Conservation (phyloP, 1,139 yeast species). For the Pneumocystis jirovecii region DNA sequence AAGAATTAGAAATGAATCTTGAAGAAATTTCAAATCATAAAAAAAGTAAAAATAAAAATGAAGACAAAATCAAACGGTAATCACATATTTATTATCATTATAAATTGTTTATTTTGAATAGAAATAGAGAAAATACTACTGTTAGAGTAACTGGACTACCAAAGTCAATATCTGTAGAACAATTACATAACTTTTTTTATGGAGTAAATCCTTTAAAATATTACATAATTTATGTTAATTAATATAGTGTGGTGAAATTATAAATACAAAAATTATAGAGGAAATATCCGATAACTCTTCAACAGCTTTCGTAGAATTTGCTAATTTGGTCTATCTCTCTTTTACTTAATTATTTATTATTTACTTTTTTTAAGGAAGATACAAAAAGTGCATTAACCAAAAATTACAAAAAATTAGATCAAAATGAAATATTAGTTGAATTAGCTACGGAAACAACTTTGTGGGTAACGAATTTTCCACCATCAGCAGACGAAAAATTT, state of each 20-base stretch:
- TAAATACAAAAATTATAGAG: not conserved
- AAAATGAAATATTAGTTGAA: slow-evolving; percentile 33
- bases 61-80: slow-evolving; percentile 2
- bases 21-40: slow-evolving; percentile 9
- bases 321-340: not conserved
- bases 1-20: slow-evolving; percentile 12
- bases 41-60: slow-evolving; percentile 11
- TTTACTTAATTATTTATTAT: not conserved
- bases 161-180: slow-evolving; percentile 24
- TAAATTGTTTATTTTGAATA: not conserved
- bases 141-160: slow-evolving; percentile 33
- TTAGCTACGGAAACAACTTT: slow-evolving; percentile 36
- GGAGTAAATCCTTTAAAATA: slow-evolving; percentile 38
- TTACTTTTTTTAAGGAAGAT: slow-evolving; percentile 25
- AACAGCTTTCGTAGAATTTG: slow-evolving; percentile 10
- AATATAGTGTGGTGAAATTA: not conserved
- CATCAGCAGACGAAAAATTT: slow-evolving; percentile 29
- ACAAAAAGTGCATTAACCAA: slow-evolving; percentile 49
- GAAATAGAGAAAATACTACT: slow-evolving; percentile 46
- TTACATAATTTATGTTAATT: slow-evolving; percentile 5
- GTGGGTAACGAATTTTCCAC: slow-evolving; percentile 65
- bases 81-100: slow-evolving; percentile 11
- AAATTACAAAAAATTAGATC: slow-evolving; percentile 35
- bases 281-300: not conserved
- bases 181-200: slow-evolving; percentile 13